Conservation (phyloP, 129 eudicot genomes). For the Daucus carota region DNA sequence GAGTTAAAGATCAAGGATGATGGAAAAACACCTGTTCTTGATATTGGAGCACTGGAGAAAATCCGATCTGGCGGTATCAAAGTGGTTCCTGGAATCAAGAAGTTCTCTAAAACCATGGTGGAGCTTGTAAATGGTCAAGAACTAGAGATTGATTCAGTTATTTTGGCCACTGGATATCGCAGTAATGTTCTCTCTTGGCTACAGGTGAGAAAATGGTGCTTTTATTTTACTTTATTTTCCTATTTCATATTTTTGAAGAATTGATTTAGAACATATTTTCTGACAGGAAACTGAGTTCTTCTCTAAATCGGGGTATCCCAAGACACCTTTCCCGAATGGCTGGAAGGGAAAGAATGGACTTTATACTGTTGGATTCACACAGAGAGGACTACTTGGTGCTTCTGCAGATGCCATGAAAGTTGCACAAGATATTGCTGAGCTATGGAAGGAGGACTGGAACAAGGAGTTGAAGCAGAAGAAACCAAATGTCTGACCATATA, state of each 20-base stretch:
- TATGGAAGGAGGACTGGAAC: no score
- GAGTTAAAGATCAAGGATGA: conserved; percentile 47
- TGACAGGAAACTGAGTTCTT: conserved; percentile 62
- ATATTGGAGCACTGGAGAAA: conserved; percentile 59
- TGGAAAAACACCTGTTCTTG: conserved; percentile 83
- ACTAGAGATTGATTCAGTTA: conserved; percentile 63
- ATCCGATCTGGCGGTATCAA: conserved; percentile 62
- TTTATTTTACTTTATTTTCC: no score
- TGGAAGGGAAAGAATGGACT: conserved; percentile 84
- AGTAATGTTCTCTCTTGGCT: conserved; percentile 91
- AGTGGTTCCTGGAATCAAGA: conserved; percentile 80
- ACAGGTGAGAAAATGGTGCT: conserved; percentile 41
- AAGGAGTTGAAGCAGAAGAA: not conserved
- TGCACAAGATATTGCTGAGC: conserved; percentile 48
- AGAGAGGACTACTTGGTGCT: conserved; percentile 74
- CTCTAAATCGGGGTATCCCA: conserved; percentile 69
- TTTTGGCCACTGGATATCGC: conserved; percentile 82
- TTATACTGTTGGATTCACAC: conserved; percentile 75
- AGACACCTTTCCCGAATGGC: conserved; percentile 62
- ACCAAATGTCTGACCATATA: not conserved
- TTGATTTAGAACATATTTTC: conserved; percentile 8
- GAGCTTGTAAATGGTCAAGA: conserved; percentile 49
- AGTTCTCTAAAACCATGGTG: conserved; percentile 48
- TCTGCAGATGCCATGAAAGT: conserved; percentile 59
- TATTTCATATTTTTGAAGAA: not conserved